A percentile compares a stretch with the other conserved stretches of the same genome.
Evolutionary conservation across 805 yeast genomes (phyloP).

Genomic region (Yarrowia porcina): DNA sequence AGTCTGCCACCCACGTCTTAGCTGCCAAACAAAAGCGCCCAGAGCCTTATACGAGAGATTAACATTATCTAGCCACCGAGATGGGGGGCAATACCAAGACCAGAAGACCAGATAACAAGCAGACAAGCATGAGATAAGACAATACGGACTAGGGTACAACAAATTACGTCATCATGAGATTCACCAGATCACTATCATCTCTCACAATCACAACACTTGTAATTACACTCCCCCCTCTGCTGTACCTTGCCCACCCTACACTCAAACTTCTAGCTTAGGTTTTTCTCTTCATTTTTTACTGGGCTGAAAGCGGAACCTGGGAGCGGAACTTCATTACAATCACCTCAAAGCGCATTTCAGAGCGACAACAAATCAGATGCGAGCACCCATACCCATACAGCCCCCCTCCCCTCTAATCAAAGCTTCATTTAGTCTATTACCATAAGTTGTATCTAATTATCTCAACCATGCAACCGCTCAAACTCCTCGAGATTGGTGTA

Average conservation of each 20-base stretch:
- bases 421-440: neutral
- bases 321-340: neutral
- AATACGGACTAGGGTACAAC: too few relatives aligned
- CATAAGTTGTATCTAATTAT: neutral
- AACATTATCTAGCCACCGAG: too few relatives aligned
- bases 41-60: slow-evolving; percentile 17
- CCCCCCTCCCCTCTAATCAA: too few relatives aligned
- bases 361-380: too few relatives aligned
- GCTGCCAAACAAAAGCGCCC: neutral
- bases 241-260: neutral
- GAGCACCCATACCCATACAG: too few relatives aligned
- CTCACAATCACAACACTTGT: too few relatives aligned
- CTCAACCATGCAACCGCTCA: slow-evolving; percentile 4
- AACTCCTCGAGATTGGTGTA: slow-evolving; percentile 31
- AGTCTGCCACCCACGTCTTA: neutral
- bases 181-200: too few relatives aligned
- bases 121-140: too few relatives aligned
- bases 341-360: neutral
- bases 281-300: neutral
- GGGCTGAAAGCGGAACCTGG: neutral
- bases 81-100: too few relatives aligned
- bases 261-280: neutral
- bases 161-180: too few relatives aligned
- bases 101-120: too few relatives aligned
- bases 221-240: too few relatives aligned